phyloP scores from a whole-genome alignment of 2,329 filamentous ascomycete species.

The Paradendryphiella salina region DNA sequence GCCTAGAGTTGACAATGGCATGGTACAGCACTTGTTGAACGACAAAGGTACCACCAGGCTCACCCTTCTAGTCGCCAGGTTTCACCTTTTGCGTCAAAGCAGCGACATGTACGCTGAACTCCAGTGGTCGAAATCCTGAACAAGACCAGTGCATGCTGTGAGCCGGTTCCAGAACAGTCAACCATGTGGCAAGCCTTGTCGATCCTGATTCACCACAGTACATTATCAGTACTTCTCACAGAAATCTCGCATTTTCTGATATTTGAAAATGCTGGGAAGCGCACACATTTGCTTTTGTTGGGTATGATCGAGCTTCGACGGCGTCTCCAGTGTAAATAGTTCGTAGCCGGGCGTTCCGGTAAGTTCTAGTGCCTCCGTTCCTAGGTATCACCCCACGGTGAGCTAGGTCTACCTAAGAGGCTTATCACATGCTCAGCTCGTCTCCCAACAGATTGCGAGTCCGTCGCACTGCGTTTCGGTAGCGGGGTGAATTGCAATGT shows the following conservation, averaged over 20 bases:
- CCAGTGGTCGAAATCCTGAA: background rate
- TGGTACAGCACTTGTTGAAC: background rate
- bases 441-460: background rate
- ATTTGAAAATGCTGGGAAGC: background rate
- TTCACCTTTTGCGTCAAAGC: background rate
- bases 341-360: background rate
- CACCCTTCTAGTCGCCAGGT: background rate
- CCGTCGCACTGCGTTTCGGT: slow-evolving; percentile 2
- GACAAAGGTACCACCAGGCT: background rate
- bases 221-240: background rate
- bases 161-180: background rate
- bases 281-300: no score
- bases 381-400: background rate
- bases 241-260: background rate
- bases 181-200: background rate
- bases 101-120: background rate
- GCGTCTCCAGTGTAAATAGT: background rate
- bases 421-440: slow-evolving; percentile 4
- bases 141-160: background rate
- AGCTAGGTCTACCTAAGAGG: background rate
- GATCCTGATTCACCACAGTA: background rate
- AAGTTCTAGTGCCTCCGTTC: background rate
- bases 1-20: background rate
- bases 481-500: background rate
- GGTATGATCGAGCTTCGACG: background rate